Conservation (phyloP, 176 grass and related monocot genomes). For the Lolium multiflorum region DNA sequence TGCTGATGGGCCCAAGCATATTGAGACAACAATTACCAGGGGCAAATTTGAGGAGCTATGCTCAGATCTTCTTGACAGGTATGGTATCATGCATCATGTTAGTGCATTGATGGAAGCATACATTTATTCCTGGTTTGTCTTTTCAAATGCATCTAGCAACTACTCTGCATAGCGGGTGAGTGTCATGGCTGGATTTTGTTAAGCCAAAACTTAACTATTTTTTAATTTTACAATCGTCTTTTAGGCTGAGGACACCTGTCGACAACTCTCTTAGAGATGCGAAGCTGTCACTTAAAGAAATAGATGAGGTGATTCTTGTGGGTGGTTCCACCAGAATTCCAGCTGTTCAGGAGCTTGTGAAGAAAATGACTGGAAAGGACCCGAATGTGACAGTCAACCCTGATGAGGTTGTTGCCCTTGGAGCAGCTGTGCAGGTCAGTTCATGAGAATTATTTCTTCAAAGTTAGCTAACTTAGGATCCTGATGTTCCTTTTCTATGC, state of each 20-base stretch:
- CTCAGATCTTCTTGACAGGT: constrained; percentile 94
- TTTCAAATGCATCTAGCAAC: not conserved
- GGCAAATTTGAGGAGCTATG: constrained; percentile 98
- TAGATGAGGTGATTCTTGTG: constrained; percentile 98
- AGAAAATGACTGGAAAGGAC: constrained; percentile 89
- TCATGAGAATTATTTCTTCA: constrained; percentile 11
- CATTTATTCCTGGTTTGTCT: not conserved
- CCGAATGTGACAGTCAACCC: constrained; percentile 99
- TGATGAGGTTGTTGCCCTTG: constrained; percentile 96
- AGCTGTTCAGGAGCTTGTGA: constrained; percentile 74
- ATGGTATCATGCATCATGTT: not conserved
- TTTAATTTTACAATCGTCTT: constrained; percentile 23
- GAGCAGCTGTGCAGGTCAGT: constrained; percentile 84
- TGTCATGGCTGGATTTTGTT: not conserved
- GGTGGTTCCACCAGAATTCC: constrained; percentile 97
- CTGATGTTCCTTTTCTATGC: not conserved
- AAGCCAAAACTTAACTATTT: constrained; percentile 13
- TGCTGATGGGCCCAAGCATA: constrained; percentile 95
- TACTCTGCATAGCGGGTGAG: not conserved
- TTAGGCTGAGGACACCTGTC: constrained; percentile 88
- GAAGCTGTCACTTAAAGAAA: constrained; percentile 78
- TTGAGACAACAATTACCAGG: constrained; percentile 85
- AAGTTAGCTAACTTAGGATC: not conserved
- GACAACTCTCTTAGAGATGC: constrained; percentile 90
- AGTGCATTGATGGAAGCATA: constrained; percentile 7